Evolutionary conservation across 2,329 filamentous ascomycete genomes (phyloP).

Genomic region (Drechslerella coelobrocha): DNA sequence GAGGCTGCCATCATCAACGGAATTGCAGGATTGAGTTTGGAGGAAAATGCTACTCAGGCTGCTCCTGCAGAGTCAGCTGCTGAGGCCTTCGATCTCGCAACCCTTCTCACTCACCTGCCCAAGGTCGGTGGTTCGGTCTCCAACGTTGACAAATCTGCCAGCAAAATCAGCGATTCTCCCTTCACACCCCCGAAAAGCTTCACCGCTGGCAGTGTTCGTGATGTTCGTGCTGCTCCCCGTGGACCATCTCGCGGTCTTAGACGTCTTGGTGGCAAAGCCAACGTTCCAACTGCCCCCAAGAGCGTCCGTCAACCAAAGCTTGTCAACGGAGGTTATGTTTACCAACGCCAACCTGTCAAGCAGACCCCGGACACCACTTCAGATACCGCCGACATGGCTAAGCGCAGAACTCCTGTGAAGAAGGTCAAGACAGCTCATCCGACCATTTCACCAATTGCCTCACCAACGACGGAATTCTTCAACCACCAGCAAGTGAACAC

Average conservation of each 20-base stretch:
- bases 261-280: neutral
- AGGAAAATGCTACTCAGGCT: neutral
- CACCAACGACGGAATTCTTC: too few relatives aligned
- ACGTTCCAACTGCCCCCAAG: neutral
- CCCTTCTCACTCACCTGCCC: neutral
- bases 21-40: neutral
- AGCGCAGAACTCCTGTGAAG: too few relatives aligned
- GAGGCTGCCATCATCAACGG: neutral
- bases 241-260: neutral
- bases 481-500: too few relatives aligned
- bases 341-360: constrained; percentile 1
- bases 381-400: too few relatives aligned
- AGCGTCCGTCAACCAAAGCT: neutral
- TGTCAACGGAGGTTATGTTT: too few relatives aligned
- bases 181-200: neutral
- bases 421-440: too few relatives aligned
- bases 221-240: neutral
- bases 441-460: too few relatives aligned
- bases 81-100: too few relatives aligned
- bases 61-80: neutral
- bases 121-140: neutral
- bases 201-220: neutral
- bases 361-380: too few relatives aligned
- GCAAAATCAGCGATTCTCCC: neutral
- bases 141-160: too few relatives aligned